A percentile compares a stretch with the other conserved stretches of the same genome.
phyloP scores from a whole-genome alignment of 2,329 filamentous ascomycete genomes.

The Nakataea oryzae region DNA sequence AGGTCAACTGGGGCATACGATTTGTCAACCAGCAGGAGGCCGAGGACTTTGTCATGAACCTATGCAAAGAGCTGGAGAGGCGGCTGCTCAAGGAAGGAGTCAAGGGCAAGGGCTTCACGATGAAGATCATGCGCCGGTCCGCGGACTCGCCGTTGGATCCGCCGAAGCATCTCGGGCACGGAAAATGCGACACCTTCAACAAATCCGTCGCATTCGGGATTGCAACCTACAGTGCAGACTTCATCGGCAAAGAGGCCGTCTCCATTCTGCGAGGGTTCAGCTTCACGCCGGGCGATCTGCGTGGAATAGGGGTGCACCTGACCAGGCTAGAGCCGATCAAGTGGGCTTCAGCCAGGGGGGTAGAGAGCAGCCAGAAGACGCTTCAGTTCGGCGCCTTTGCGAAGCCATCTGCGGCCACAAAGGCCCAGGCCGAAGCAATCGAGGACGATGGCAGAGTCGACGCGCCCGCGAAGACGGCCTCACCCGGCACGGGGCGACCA shows the following conservation, averaged over 20 bases:
- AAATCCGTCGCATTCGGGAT: conserved; percentile 78
- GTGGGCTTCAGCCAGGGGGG: conserved; percentile 30
- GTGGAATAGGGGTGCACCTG: conserved; percentile 87
- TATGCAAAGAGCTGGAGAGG: conserved; percentile 76
- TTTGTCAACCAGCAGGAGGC: conserved; percentile 89
- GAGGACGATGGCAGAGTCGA: conserved; percentile 32
- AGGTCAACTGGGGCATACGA: conserved; percentile 96
- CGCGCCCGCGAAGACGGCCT: conserved; percentile 10
- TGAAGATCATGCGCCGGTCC: conserved; percentile 89
- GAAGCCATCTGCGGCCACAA: conserved; percentile 13
- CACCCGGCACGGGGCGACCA: background rate
- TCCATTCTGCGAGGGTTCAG: conserved; percentile 70
- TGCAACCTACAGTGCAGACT: conserved; percentile 63
- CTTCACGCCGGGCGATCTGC: conserved; percentile 84
- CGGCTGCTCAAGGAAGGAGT: conserved; percentile 74
- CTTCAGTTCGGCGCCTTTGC: conserved; percentile 58
- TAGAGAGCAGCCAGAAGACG: conserved; percentile 68
- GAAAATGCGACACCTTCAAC: conserved; percentile 89
- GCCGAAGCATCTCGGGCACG: conserved; percentile 87
- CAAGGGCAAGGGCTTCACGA: conserved; percentile 76
- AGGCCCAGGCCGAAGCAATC: conserved; percentile 32
- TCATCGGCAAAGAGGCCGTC: conserved; percentile 74
- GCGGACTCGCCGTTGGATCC: conserved; percentile 83
- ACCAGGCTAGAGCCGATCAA: conserved; percentile 82
- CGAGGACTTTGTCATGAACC: conserved; percentile 77